These are phyloP conservation scores for Theobroma grandiflorum DNA, from an alignment of 441 rosid species.

Conservation along the genomic window DNA sequence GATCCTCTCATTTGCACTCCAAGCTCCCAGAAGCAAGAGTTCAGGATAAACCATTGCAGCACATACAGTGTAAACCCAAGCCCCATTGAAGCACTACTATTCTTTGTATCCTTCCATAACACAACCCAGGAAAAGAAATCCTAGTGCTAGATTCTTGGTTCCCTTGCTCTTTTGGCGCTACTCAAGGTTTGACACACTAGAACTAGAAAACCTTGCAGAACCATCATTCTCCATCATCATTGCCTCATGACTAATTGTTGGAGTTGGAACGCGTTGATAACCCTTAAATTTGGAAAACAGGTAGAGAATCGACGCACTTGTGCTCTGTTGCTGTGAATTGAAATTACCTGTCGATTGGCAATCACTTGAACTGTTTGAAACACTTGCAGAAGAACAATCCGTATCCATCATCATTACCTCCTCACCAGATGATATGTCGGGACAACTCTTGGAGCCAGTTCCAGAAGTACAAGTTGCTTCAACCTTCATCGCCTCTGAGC, in stretches of 20 bases:
- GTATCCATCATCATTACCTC: slow-evolving; percentile 37
- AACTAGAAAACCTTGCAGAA: slow-evolving; percentile 27
- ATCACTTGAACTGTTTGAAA: slow-evolving; percentile 14
- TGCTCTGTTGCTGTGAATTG: slow-evolving; percentile 30
- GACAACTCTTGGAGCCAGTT: slow-evolving; percentile 14
- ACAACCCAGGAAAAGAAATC: slow-evolving; percentile 21
- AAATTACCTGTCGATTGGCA: slow-evolving; percentile 24
- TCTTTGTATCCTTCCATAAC: slow-evolving; percentile 12
- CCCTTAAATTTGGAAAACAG: slow-evolving; percentile 65
- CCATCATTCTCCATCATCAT: slow-evolving; percentile 20
- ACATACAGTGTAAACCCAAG: neutral
- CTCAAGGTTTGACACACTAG: slow-evolving; percentile 31
- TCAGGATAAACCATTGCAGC: neutral
- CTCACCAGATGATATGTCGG: slow-evolving; percentile 18
- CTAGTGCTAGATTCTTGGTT: slow-evolving; percentile 24
- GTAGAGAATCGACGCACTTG: slow-evolving; percentile 46
- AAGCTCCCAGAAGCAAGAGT: neutral
- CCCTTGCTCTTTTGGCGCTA: slow-evolving; percentile 26
- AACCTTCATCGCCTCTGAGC: slow-evolving; percentile 17
- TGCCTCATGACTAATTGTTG: slow-evolving; percentile 20
- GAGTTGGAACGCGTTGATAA: slow-evolving; percentile 33
- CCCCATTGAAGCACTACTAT: neutral
- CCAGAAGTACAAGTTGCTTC: slow-evolving; percentile 23
- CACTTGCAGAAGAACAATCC: slow-evolving; percentile 27
- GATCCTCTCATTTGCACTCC: neutral